Base-by-base conservation (phyloP, 768 basidiomycete species). In the Melanogaster broomeanus region DNA sequence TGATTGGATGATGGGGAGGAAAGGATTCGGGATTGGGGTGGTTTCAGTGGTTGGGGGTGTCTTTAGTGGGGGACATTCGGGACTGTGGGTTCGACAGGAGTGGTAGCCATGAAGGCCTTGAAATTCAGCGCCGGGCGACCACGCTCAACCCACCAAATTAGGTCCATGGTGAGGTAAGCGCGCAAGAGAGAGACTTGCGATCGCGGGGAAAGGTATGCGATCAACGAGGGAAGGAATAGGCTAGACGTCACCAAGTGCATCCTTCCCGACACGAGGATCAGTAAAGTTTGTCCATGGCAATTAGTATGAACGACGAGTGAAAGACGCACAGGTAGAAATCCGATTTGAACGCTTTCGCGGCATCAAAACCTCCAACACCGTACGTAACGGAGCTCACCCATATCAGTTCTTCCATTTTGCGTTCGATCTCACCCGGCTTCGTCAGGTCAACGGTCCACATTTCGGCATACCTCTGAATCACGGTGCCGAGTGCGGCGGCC, bases 381-480 rank as follows among this genome's bases (percentile, higher is more conserved):
- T 83, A 90, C 19, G 84, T 56, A n/a, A 86, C 50, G 0, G 70
- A 69, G 39, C 72, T 76, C n/a, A 77, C 66, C 82, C 85, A 90
- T 6, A 71, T 60, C 4, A 90, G 56, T 57, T 90, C 87, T 55
- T 84, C 83, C 22, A 84, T 72, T 64, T 86, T 88, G 16, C 71
- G 64, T n/a, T 75, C 72, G 6, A 83, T 57, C 55, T 76, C 71
- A 28, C 68, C 57, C 34, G 73, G 57, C 47, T 70, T 53, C 33
- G 54, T 50, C 37, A 66, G 50, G 49, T 79, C 67, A 19, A 76
- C 39, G 4, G 64, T 72, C 82, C 82, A 84, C 38, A 72, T 57
- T 9, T 64, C 65, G 15, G 68, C 75, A 42, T 69, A 25, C 16
- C 50, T 52, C 44, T 18, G 49, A 16, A 68, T 12, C 0, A 19